Conservation (phyloP, 2,329 filamentous ascomycete species). For the Penicillium rolfsii region DNA sequence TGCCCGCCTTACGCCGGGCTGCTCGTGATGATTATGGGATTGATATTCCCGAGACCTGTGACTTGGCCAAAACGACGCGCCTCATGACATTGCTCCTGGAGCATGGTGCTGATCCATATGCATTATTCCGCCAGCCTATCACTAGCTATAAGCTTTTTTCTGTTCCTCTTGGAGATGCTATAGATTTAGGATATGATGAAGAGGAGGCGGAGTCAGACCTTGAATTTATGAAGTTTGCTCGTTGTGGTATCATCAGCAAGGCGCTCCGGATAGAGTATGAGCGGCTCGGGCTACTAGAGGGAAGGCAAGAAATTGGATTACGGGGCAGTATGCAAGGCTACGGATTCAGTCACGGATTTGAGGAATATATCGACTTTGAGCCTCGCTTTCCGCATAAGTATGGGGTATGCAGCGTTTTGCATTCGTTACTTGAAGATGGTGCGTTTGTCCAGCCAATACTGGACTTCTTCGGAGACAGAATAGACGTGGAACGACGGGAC, state of each 20-base stretch:
- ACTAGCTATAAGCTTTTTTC: neutral
- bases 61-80: neutral
- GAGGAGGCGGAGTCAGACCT: neutral
- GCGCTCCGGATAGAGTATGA: neutral
- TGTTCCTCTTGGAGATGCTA: neutral
- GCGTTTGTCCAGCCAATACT: constrained; percentile 1
- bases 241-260: neutral
- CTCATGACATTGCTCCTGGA: neutral
- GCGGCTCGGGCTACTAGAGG: neutral
- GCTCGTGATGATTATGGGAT: neutral
- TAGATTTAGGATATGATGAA: neutral
- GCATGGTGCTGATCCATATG: constrained; percentile 4
- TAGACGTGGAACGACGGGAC: constrained; percentile 11
- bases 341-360: neutral
- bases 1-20: neutral
- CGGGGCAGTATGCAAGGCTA: neutral
- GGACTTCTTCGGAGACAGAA: constrained; percentile 6
- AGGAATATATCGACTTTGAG: neutral
- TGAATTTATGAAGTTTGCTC: neutral
- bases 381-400: neutral
- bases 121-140: constrained; percentile 4
- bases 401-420: constrained; percentile 8
- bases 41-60: neutral
- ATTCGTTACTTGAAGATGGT: constrained; percentile 6
- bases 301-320: neutral